Conservation (phyloP, 1,284 basidiomycete species). For the Austropuccinia psidii region DNA sequence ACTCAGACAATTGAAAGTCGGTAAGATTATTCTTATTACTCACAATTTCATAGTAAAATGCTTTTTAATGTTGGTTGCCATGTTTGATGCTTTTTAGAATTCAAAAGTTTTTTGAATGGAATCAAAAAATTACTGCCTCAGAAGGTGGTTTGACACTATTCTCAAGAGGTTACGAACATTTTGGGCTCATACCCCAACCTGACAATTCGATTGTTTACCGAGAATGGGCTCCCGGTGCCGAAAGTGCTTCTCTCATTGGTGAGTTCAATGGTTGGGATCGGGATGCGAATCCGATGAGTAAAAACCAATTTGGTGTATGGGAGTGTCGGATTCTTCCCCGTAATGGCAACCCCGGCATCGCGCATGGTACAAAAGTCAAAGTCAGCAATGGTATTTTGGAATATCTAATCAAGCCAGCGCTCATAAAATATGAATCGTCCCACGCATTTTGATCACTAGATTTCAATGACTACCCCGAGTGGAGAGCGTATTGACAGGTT, state of each 20-base stretch:
- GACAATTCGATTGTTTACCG: constrained; percentile 71
- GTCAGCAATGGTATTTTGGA: constrained; percentile 49
- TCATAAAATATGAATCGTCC: neutral
- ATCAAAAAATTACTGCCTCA: constrained; percentile 23
- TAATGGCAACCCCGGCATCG: constrained; percentile 69
- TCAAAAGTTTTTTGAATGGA: constrained; percentile 26
- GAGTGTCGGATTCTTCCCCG: constrained; percentile 70
- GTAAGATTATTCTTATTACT: neutral
- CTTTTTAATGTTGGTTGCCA: neutral
- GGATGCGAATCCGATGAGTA: constrained; percentile 72
- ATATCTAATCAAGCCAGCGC: neutral
- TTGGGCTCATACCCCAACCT: constrained; percentile 67
- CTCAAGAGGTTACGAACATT: constrained; percentile 73
- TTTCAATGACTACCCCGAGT: constrained; percentile 70
- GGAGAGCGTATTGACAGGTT: constrained; percentile 80
- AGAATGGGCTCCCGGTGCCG: constrained; percentile 92
- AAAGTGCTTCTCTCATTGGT: constrained; percentile 74
- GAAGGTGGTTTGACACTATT: constrained; percentile 70
- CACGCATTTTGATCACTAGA: constrained; percentile 51
- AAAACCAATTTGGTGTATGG: constrained; percentile 86
- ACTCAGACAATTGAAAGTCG: constrained; percentile 19
- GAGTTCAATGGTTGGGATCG: constrained; percentile 95
- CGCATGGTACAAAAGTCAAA: constrained; percentile 90
- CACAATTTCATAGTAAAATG: neutral
- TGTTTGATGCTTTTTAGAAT: constrained; percentile 5